Base-by-base conservation (phyloP, 2,329 filamentous ascomycete species). In the Ophiostoma novo-ulmi region DNA sequence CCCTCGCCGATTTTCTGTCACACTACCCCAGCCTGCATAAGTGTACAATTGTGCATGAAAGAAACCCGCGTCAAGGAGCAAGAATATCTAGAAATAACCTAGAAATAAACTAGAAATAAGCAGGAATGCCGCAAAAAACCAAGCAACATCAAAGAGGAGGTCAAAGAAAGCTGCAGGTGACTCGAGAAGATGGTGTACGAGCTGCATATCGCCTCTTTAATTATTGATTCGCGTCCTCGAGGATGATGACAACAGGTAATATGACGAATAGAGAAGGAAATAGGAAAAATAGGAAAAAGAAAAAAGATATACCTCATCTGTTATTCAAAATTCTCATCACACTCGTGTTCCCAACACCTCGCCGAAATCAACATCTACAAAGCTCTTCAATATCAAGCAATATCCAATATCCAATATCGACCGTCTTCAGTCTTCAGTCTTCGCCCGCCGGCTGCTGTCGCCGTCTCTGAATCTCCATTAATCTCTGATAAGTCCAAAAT, bases 1-100 rank as follows among this genome's bases (percentile, higher is more conserved):
- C 26, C 58, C 58, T 26, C 35, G 14, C 63, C 61, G 20, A 11
- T n/a, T n/a, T 31, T 38, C 61, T 63, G 38, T 39, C 63, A 65
- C 63, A 65, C 63, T 65, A 64, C 61, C 31, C n/a, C 61, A 38
- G 61, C 61, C 36, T 39, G 36, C 35, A 65, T 65, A 65, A 65
- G 63, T 65, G 63, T 36, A 39, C 63, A 22, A 11, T 36, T 26
- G 63, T 65, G 63, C 63, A 65, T 65, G 35, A 65, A 65, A 65
- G 63, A 65, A 65, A 65, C 31, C 35, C 36, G 35, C 36, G 35
- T 22, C 17, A 39, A 31, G 63, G 20, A 39, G 20, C 63, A 38
- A 31, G 2, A 31, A 31, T 31, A 3, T 31, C 31, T 31, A 31
- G 31, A 31, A 31, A 31, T 31, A 31, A 31, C 1, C 31, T 31